Evolutionary conservation across 768 basidiomycete species (phyloP).

Genomic region (Tylopilus felleus): DNA sequence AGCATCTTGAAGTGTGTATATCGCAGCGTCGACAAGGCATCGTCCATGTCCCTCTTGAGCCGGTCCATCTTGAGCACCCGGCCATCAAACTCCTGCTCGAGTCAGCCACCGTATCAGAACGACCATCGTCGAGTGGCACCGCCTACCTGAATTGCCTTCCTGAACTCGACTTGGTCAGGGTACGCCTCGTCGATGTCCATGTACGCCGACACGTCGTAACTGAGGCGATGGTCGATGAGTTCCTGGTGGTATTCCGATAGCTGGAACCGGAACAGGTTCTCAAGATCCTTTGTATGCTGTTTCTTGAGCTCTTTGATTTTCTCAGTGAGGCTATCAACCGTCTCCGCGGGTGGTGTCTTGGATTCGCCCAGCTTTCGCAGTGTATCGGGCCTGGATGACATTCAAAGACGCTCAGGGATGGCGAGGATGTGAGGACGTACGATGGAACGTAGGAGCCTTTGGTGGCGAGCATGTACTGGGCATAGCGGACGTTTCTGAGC

Average conservation of each 20-base stretch:
- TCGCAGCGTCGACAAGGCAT: conserved; percentile 28
- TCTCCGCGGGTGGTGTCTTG: conserved; percentile 17
- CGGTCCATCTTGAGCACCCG: conserved; percentile 16
- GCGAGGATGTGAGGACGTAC: conserved; percentile 25
- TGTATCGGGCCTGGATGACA: conserved; percentile 14
- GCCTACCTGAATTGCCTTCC: conserved; percentile 20
- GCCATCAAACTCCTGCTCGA: conserved; percentile 19
- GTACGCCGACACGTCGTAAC: conserved; percentile 26
- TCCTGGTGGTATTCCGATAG: conserved; percentile 32
- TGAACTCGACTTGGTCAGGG: conserved; percentile 26
- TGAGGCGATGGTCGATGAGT: conserved; percentile 26
- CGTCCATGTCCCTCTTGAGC: conserved; percentile 26
- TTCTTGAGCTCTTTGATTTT: conserved; percentile 30
- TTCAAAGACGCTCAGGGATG: background rate
- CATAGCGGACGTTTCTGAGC: conserved; percentile 33
- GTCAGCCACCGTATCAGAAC: background rate
- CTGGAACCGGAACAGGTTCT: conserved; percentile 30
- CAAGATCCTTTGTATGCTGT: conserved; percentile 31
- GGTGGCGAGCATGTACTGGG: conserved; percentile 39
- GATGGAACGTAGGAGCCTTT: conserved; percentile 39
- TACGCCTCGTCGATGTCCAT: conserved; percentile 28
- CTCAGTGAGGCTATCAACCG: conserved; percentile 23
- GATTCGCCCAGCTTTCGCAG: conserved; percentile 22
- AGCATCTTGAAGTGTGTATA: conserved; percentile 31
- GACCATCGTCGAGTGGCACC: background rate